Conservation (phyloP, 352 stramenopile genomes). For the Phytopythium vexans region DNA sequence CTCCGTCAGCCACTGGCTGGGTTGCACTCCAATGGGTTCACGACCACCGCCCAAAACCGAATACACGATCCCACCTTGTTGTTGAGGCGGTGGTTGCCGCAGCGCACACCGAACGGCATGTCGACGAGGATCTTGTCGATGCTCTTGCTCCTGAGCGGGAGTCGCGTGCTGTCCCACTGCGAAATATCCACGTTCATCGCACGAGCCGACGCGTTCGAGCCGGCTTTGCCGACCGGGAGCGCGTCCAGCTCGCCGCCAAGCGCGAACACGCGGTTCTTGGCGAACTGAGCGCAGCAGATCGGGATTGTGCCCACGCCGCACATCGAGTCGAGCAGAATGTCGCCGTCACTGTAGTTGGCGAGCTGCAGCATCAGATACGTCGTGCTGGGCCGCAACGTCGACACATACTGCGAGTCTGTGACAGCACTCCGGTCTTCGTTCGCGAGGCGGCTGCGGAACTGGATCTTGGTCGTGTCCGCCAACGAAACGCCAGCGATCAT, state of each 20-base stretch:
- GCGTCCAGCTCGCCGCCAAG: slow-evolving; percentile 66
- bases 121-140: slow-evolving; percentile 74
- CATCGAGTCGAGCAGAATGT: slow-evolving; percentile 79
- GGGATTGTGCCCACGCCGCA: slow-evolving; percentile 79
- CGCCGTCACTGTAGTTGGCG: slow-evolving; percentile 45
- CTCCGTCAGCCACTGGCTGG: not conserved
- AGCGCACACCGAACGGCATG: slow-evolving; percentile 77
- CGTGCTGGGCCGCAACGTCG: slow-evolving; percentile 72
- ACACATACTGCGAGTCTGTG: slow-evolving; percentile 65
- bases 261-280: slow-evolving; percentile 48
- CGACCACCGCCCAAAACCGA: too few species aligned
- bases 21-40: too few species aligned
- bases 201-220: slow-evolving; percentile 36
- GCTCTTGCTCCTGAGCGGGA: slow-evolving; percentile 50
- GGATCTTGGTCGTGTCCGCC: slow-evolving; percentile 45
- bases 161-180: slow-evolving; percentile 57
- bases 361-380: slow-evolving; percentile 75
- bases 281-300: slow-evolving; percentile 51
- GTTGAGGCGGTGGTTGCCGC: slow-evolving; percentile 64
- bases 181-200: slow-evolving; percentile 43
- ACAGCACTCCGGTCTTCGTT: slow-evolving; percentile 60
- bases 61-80: slow-evolving; percentile 39
- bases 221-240: slow-evolving; percentile 49
- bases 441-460: slow-evolving; percentile 66
- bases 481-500: slow-evolving; percentile 67